These are phyloP conservation scores for Chionographis japonica DNA, from an alignment of 106 monocot species.

Conservation along the genomic window DNA sequence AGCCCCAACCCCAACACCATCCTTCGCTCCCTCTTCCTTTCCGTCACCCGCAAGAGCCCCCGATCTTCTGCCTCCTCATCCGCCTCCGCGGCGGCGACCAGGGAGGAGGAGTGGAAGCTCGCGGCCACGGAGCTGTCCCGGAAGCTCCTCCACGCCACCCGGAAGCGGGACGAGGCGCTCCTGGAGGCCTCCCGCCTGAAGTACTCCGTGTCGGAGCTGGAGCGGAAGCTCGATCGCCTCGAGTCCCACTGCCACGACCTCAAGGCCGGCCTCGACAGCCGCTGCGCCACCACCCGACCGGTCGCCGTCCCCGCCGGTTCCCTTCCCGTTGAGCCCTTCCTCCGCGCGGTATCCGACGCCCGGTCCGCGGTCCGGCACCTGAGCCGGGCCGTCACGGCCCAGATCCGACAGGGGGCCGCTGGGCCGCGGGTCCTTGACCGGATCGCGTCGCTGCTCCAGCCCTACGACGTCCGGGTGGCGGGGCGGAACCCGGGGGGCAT, in stretches of 20 bases:
- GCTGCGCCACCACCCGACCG: background rate
- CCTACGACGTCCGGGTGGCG: conserved; percentile 4
- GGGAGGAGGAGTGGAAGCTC: conserved; percentile 35
- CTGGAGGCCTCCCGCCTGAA: conserved; percentile 46
- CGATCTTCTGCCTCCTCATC: conserved; percentile 14
- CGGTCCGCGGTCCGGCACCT: conserved; percentile 53
- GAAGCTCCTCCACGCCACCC: conserved; percentile 65
- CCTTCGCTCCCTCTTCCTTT: conserved; percentile 39
- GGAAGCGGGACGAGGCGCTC: conserved; percentile 51
- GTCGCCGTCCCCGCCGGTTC: background rate
- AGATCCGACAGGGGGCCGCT: conserved; percentile 22
- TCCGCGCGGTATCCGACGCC: conserved; percentile 42
- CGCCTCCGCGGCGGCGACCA: background rate
- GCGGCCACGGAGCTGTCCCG: conserved; percentile 64
- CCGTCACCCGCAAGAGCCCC: conserved; percentile 18
- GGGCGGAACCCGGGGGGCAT: background rate
- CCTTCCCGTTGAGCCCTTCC: conserved; percentile 42
- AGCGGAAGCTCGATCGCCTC: conserved; percentile 58
- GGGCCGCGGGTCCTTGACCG: conserved; percentile 13
- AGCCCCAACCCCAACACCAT: conserved; percentile 19
- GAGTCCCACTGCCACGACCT: conserved; percentile 46
- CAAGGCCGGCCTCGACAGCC: conserved; percentile 11
- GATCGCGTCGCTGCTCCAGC: conserved; percentile 23
- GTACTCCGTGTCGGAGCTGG: conserved; percentile 65
- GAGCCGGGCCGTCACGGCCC: conserved; percentile 36